Evolutionary conservation across 2,329 filamentous ascomycete species (phyloP).

Genomic region (Verruconis gallopava): DNA sequence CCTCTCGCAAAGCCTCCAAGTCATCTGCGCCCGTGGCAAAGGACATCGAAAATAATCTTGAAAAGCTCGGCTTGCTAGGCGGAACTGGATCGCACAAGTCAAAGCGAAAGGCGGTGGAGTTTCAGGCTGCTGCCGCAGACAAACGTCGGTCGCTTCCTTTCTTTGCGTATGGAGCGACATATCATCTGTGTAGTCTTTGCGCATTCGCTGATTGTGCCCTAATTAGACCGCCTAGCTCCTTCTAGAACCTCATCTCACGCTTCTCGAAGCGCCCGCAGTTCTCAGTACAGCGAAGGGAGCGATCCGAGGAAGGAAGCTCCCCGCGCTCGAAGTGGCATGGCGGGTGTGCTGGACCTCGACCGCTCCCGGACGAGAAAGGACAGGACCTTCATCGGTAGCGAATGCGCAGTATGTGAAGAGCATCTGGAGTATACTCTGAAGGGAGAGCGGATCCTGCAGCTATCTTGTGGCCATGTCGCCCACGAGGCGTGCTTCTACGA

Average conservation of each 20-base stretch:
- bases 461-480: conserved; percentile 92
- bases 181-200: too few species aligned
- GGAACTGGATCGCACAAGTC: conserved; percentile 15
- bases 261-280: background rate
- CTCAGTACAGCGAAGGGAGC: conserved; percentile 2
- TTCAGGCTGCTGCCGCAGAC: conserved; percentile 19
- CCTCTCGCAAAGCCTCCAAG: conserved; percentile 5
- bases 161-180: conserved; percentile 8
- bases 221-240: background rate
- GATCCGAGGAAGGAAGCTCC: conserved; percentile 13
- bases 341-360: conserved; percentile 60
- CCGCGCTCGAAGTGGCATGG: conserved; percentile 35
- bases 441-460: conserved; percentile 87
- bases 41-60: conserved; percentile 21
- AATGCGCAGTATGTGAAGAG: conserved; percentile 94
- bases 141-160: conserved; percentile 19
- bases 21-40: conserved; percentile 5
- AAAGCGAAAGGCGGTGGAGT: conserved; percentile 23
- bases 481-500: conserved; percentile 99
- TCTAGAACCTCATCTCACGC: background rate
- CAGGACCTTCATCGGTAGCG: conserved; percentile 85
- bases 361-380: conserved; percentile 70
- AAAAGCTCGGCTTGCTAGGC: conserved; percentile 21
- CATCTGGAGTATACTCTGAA: conserved; percentile 88
- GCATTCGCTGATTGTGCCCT: background rate